A percentile compares a stretch with the other conserved stretches of the same genome.
Evolutionary conservation across 73 alveolate genomes (phyloP).

Genomic region (Symbiodinium natans): DNA sequence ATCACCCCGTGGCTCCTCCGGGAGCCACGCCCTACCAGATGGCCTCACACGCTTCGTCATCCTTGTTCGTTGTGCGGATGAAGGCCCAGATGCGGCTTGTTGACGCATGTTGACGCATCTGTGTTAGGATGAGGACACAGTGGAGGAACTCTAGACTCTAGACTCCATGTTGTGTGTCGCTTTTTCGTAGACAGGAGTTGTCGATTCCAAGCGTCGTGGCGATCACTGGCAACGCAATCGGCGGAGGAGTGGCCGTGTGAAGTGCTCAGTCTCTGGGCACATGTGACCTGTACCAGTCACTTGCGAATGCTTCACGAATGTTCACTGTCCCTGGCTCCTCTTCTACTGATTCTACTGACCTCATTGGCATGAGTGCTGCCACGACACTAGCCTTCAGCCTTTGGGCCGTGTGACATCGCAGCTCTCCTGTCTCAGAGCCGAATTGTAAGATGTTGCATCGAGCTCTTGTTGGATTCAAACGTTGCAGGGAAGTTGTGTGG

Average conservation of each 20-base stretch:
- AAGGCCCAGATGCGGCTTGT: background rate
- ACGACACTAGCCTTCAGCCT: too few species aligned
- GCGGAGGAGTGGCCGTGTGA: constrained; percentile 83
- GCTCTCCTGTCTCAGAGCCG: too few species aligned
- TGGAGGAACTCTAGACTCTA: too few species aligned
- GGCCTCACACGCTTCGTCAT: background rate
- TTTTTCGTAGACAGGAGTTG: constrained; percentile 18
- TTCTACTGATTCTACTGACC: too few species aligned
- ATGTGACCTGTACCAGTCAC: too few species aligned
- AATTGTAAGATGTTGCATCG: too few species aligned
- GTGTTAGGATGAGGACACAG: too few species aligned
- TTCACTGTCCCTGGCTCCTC: too few species aligned
- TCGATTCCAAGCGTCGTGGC: constrained; percentile 80
- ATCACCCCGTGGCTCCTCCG: constrained; percentile 71
- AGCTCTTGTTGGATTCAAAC: background rate
- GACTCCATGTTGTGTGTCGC: too few species aligned
- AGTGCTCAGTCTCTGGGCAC: background rate
- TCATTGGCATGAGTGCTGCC: too few species aligned
- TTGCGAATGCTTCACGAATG: too few species aligned
- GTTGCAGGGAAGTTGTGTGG: background rate
- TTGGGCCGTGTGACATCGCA: too few species aligned
- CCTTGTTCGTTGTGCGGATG: constrained; percentile 37
- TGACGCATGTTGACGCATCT: background rate
- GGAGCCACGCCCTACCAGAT: constrained; percentile 58
- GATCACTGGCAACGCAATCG: constrained; percentile 76